phyloP scores from a whole-genome alignment of 805 yeast species.

The Candida easanensis region DNA sequence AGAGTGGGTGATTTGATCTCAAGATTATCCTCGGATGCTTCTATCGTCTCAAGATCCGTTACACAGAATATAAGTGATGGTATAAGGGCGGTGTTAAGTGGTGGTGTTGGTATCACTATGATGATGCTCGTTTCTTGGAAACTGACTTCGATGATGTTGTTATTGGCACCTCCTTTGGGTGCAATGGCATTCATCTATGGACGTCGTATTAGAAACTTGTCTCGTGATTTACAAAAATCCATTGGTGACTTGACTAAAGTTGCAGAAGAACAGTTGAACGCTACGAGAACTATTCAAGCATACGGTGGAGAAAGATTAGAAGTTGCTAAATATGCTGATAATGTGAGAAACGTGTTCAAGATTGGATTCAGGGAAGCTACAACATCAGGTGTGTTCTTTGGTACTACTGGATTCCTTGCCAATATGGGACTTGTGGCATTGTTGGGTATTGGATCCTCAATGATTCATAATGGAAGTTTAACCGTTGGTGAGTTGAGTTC shows the following conservation, averaged over 20 bases:
- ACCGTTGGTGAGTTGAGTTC: slow-evolving; percentile 88
- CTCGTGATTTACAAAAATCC: slow-evolving; percentile 76
- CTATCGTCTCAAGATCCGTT: slow-evolving; percentile 79
- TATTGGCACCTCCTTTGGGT: slow-evolving; percentile 81
- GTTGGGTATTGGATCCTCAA: slow-evolving; percentile 73
- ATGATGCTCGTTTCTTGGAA: slow-evolving; percentile 86
- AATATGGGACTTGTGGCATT: slow-evolving; percentile 76
- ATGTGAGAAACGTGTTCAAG: slow-evolving; percentile 60
- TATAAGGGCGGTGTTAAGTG: slow-evolving; percentile 77
- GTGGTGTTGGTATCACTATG: slow-evolving; percentile 85
- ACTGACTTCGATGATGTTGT: slow-evolving; percentile 75
- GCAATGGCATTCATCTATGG: slow-evolving; percentile 83
- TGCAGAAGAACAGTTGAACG: slow-evolving; percentile 86
- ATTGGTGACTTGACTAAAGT: slow-evolving; percentile 85
- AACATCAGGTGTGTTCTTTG: slow-evolving; percentile 71
- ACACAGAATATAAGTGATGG: slow-evolving; percentile 93
- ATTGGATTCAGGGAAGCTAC: slow-evolving; percentile 79
- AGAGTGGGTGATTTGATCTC: slow-evolving; percentile 92
- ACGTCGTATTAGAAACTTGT: slow-evolving; percentile 65
- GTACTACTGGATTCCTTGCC: slow-evolving; percentile 81
- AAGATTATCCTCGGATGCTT: slow-evolving; percentile 83
- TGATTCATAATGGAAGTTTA: slow-evolving; percentile 74
- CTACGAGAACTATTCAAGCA: slow-evolving; percentile 83
- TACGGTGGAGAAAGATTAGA: slow-evolving; percentile 84
- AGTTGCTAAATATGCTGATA: slow-evolving; percentile 68